Conservation (phyloP, 2,329 filamentous ascomycete species). For the Fusarium sp. region DNA sequence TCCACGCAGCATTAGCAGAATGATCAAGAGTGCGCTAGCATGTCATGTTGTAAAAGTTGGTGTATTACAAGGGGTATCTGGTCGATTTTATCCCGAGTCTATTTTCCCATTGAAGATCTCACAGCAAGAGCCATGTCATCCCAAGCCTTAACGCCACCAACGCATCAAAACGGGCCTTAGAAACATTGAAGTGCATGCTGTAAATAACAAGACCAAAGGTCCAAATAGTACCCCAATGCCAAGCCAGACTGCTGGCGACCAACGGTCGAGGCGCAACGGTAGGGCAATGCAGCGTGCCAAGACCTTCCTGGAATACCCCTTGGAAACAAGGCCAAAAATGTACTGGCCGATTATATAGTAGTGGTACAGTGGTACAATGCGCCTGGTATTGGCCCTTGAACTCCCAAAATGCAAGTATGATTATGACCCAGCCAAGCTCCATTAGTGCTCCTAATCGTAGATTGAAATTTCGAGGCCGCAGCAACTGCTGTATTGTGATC, state of each 20-base stretch:
- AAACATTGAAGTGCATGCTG: slow-evolving; percentile 12
- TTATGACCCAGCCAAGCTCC: slow-evolving; percentile 43
- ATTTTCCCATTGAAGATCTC: background rate
- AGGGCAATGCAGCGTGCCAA: slow-evolving; percentile 16
- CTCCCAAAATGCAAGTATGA: slow-evolving; percentile 44
- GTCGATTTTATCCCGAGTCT: slow-evolving; percentile 1
- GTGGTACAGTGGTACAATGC: slow-evolving; percentile 36
- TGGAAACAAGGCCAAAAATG: slow-evolving; percentile 15
- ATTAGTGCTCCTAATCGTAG: slow-evolving; percentile 43
- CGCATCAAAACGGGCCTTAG: background rate
- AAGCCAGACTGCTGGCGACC: slow-evolving; percentile 13
- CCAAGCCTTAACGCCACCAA: background rate
- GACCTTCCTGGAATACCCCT: slow-evolving; percentile 7
- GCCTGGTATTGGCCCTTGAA: slow-evolving; percentile 42
- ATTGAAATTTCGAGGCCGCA: slow-evolving; percentile 37
- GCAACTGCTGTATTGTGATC: slow-evolving; percentile 43
- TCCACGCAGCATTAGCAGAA: background rate
- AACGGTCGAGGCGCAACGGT: slow-evolving; percentile 8
- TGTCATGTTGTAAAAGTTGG: background rate
- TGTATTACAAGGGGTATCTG: slow-evolving; percentile 20
- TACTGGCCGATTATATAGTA: slow-evolving; percentile 39
- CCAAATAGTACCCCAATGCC: slow-evolving; percentile 20
- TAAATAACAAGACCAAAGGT: slow-evolving; percentile 3
- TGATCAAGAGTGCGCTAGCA: background rate
- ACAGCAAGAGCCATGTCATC: background rate